These are phyloP conservation scores for Saccharum hybrid DNA, from an alignment of 202 grass and related monocot genomes.

Conservation along the genomic window DNA sequence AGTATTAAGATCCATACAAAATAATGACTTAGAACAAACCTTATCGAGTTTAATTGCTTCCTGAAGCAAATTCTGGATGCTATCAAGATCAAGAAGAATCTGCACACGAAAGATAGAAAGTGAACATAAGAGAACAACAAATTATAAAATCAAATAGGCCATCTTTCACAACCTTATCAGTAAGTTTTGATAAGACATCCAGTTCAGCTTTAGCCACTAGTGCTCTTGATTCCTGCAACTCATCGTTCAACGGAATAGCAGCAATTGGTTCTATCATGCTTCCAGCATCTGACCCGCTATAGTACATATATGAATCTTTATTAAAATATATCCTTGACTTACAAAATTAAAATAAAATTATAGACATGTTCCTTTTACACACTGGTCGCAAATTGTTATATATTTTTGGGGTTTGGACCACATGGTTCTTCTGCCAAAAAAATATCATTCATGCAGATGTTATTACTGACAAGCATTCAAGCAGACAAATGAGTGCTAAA, in stretches of 20 bases:
- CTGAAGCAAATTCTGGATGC: constrained; percentile 63
- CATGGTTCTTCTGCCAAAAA: constrained; percentile 20
- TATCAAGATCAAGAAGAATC: constrained; percentile 71
- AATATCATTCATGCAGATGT: neutral
- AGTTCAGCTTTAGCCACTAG: constrained; percentile 68
- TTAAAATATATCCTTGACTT: constrained; percentile 34
- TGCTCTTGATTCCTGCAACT: constrained; percentile 67
- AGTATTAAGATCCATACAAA: constrained; percentile 7
- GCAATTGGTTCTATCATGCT: constrained; percentile 76
- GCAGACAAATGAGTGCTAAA: neutral
- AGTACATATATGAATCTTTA: constrained; percentile 42
- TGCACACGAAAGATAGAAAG: constrained; percentile 47
- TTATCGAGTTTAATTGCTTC: constrained; percentile 63
- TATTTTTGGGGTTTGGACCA: neutral
- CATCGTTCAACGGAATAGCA: constrained; percentile 77
- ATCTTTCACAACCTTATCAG: constrained; percentile 65
- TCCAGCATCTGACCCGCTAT: constrained; percentile 65
- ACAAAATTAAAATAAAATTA: constrained; percentile 28
- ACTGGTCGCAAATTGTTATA: constrained; percentile 13
- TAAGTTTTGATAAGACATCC: constrained; percentile 69
- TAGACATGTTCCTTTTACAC: constrained; percentile 7
- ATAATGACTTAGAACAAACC: constrained; percentile 35
- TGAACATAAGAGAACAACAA: constrained; percentile 8
- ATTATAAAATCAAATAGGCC: constrained; percentile 39
- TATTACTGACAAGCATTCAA: constrained; percentile 8